These are phyloP conservation scores for Penicillium crustosum DNA, from an alignment of 2,329 filamentous ascomycete species.

Conservation along the genomic window DNA sequence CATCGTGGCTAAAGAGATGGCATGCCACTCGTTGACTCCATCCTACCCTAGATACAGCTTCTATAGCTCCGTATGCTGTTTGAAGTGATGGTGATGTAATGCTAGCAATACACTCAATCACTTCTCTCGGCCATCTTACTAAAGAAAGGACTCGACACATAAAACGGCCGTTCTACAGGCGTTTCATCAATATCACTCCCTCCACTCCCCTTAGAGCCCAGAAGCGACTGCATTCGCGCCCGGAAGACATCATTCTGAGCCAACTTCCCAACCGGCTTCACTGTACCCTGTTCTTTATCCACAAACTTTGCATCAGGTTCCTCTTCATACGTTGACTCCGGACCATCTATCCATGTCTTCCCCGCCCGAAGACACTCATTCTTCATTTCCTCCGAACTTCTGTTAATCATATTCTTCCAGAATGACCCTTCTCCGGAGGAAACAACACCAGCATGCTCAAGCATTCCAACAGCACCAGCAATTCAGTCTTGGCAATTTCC, in stretches of 20 bases:
- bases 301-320: not conserved
- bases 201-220: not conserved
- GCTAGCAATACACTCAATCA: not conserved
- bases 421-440: not conserved
- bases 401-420: slow-evolving; percentile 3
- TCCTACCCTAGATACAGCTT: not conserved
- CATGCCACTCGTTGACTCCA: not conserved
- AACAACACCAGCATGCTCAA: not conserved
- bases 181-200: not conserved
- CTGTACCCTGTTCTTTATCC: not conserved
- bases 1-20: not conserved
- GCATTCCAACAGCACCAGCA: not conserved
- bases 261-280: slow-evolving; percentile 1
- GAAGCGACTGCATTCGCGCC: not conserved
- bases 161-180: not conserved
- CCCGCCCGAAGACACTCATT: not conserved
- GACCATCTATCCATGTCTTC: not conserved
- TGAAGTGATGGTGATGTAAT: not conserved
- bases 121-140: not conserved
- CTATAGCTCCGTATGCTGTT: not conserved
- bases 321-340: not conserved
- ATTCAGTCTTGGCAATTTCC: slow-evolving; percentile 3
- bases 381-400: slow-evolving; percentile 1
- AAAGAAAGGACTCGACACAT: slow-evolving; percentile 4
- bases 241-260: not conserved